A percentile compares a stretch with the other conserved stretches of the same genome.
Evolutionary conservation across 495 filamentous ascomycete species (phyloP).

Genomic region (Neurospora sp.): DNA sequence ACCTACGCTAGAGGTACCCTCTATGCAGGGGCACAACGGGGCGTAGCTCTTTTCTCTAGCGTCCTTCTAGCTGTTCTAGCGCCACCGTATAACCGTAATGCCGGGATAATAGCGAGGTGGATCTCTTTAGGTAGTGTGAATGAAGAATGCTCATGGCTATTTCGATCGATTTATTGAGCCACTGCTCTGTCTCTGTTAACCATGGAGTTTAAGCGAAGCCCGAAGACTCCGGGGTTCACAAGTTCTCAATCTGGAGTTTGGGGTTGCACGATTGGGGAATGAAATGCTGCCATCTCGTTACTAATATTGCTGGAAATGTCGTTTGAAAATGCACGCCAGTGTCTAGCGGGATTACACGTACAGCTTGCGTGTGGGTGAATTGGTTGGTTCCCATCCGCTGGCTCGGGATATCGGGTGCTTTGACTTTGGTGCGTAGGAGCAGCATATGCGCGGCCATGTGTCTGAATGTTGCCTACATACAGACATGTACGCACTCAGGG

Average conservation of each 20-base stretch:
- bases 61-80: not conserved
- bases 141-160: not conserved
- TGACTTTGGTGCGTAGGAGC: not conserved
- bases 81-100: not conserved
- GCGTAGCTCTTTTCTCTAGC: not conserved
- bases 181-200: no score
- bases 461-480: not conserved
- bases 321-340: not conserved
- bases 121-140: not conserved
- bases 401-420: not conserved
- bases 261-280: not conserved
- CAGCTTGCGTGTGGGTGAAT: not conserved
- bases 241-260: not conserved
- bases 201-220: not conserved
- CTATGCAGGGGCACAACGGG: not conserved
- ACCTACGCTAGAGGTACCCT: not conserved
- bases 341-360: not conserved
- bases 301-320: not conserved
- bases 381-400: not conserved
- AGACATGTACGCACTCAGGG: not conserved
- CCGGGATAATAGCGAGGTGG: not conserved
- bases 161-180: no score
- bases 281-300: not conserved
- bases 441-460: not conserved
- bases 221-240: not conserved